Percentiles rank a stretch among this genome's conserved stretches.
phyloP scores from a whole-genome alignment of 2,329 filamentous ascomycete species.

The Orbilia blumenaviensis region DNA sequence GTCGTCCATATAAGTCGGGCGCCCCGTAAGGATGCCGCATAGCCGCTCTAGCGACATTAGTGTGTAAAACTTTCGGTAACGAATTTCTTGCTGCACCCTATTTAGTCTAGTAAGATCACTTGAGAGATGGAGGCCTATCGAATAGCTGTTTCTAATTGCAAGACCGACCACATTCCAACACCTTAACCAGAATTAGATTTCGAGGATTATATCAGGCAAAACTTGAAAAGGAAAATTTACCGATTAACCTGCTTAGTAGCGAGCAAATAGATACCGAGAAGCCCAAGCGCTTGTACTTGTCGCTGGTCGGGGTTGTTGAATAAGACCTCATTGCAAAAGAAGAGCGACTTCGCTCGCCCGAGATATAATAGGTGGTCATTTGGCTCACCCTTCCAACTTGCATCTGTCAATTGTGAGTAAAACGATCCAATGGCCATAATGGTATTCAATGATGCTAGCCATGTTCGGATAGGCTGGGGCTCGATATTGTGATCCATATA shows the following conservation, averaged over 20 bases:
- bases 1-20: constrained; percentile 56
- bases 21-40: constrained; percentile 56
- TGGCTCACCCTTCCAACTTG: constrained; percentile 53
- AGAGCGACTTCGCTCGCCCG: constrained; percentile 52
- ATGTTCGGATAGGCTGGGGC: constrained; percentile 55
- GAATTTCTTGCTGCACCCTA: constrained; percentile 54
- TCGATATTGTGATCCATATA: constrained; percentile 55
- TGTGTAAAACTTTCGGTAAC: constrained; percentile 44
- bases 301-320: constrained; percentile 55
- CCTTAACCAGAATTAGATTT: constrained; percentile 38
- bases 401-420: constrained; percentile 55
- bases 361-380: constrained; percentile 55
- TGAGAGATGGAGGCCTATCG: constrained; percentile 55
- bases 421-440: constrained; percentile 56
- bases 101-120: constrained; percentile 54
- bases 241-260: constrained; percentile 56
- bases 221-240: constrained; percentile 33
- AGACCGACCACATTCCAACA: constrained; percentile 57
- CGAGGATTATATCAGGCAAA: neutral
- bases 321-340: constrained; percentile 54
- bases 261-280: constrained; percentile 56
- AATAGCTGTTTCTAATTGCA: constrained; percentile 55
- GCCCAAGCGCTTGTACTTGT: constrained; percentile 55
- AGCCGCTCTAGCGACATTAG: constrained; percentile 55
- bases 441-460: constrained; percentile 55